Evolutionary conservation across 139 green algal species (phyloP).

Genomic region (Raphidocelis subcapitata): DNA sequence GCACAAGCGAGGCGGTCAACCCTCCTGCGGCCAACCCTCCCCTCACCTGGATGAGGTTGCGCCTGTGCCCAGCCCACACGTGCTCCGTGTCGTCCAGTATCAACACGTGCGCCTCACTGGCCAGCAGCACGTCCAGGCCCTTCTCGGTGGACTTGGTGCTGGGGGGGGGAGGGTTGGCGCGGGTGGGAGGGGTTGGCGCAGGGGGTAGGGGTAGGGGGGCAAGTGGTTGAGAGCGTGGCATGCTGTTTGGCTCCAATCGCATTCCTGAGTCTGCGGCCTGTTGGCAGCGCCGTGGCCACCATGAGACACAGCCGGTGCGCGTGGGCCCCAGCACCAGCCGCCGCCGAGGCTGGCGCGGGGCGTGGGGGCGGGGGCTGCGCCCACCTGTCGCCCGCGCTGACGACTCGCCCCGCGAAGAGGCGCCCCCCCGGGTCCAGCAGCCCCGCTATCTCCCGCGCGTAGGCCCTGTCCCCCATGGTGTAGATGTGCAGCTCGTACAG

Average conservation of each 20-base stretch:
- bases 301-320: not conserved
- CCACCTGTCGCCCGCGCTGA: conserved; percentile 41
- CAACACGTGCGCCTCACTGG: conserved; percentile 65
- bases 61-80: conserved; percentile 82
- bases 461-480: conserved; percentile 92
- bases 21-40: no score
- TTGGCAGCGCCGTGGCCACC: not conserved
- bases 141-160: conserved; percentile 54
- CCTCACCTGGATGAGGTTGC: conserved; percentile 87
- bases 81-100: conserved; percentile 93
- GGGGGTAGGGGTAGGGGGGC: not conserved
- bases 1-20: no score
- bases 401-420: conserved; percentile 49
- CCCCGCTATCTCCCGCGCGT: conserved; percentile 83
- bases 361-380: no score
- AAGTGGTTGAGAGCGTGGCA: not conserved
- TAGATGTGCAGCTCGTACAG: conserved; percentile 93
- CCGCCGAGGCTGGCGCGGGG: no score
- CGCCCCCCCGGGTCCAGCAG: conserved; percentile 56
- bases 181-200: conserved; percentile 51
- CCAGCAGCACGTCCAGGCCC: conserved; percentile 89
- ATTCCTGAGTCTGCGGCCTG: not conserved
- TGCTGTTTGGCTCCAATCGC: not conserved
- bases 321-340: no score
- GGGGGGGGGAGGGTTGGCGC: conserved; percentile 3